Evolutionary conservation across 1,284 basidiomycete genomes (phyloP).

Genomic region (Mycosarcoma mackinlayi): DNA sequence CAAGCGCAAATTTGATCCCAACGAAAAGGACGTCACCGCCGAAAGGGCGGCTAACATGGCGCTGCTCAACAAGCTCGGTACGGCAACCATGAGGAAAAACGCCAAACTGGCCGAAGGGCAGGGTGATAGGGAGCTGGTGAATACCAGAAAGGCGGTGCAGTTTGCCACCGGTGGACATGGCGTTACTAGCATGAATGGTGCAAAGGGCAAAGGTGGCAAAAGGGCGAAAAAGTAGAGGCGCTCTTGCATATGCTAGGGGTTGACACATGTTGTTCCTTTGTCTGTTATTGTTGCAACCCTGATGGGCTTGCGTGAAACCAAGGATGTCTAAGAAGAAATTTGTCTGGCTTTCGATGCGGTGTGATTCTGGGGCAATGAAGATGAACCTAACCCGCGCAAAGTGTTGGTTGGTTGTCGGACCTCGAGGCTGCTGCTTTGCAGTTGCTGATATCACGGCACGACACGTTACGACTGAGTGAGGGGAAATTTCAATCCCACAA

Average conservation of each 20-base stretch:
- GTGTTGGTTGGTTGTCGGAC: too few species aligned
- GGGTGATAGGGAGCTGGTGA: constrained; percentile 66
- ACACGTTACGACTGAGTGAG: too few species aligned
- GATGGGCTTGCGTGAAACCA: not conserved
- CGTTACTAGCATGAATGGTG: constrained; percentile 49
- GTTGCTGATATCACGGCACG: too few species aligned
- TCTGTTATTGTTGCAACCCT: not conserved
- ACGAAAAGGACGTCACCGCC: constrained; percentile 75
- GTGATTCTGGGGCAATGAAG: too few species aligned
- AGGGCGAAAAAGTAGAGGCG: constrained; percentile 19
- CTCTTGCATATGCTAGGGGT: not conserved
- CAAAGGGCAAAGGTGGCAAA: constrained; percentile 42
- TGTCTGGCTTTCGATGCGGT: too few species aligned
- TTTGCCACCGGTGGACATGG: constrained; percentile 56
- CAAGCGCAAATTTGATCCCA: constrained; percentile 92
- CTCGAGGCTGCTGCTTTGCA: not conserved
- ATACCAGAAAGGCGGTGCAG: constrained; percentile 60
- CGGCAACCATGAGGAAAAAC: constrained; percentile 36
- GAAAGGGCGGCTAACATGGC: constrained; percentile 82
- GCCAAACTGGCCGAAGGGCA: constrained; percentile 66
- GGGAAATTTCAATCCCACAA: constrained; percentile 78
- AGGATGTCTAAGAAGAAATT: too few species aligned
- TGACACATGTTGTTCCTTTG: not conserved
- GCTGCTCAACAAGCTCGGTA: constrained; percentile 80
- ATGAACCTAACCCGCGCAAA: too few species aligned